A percentile compares a stretch with the other conserved stretches of the same genome.
Conservation (phyloP, 2,329 filamentous ascomycete genomes). For the Colletotrichum liaoningense region DNA sequence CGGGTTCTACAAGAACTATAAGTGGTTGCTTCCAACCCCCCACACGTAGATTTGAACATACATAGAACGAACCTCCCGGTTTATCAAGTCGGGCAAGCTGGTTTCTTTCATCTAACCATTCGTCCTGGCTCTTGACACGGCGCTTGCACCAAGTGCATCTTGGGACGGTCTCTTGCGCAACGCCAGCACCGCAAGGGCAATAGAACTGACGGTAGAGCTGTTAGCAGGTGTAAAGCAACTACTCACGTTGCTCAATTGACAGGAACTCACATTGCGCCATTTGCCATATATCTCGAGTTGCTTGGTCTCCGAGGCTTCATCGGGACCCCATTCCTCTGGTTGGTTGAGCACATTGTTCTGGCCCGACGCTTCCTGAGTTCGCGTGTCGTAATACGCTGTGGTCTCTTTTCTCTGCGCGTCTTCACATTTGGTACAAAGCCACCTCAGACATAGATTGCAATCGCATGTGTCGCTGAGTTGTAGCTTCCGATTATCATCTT, state of each 20-base stretch:
- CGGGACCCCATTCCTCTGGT: neutral
- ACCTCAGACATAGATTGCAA: slow-evolving; percentile 29
- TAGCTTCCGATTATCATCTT: slow-evolving; percentile 4
- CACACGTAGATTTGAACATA: neutral
- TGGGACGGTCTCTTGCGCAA: slow-evolving; percentile 9
- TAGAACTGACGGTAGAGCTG: slow-evolving; percentile 12
- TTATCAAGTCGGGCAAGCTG: neutral
- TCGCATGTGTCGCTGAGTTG: slow-evolving; percentile 29
- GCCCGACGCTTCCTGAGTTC: slow-evolving; percentile 11
- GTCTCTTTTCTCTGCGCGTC: neutral
- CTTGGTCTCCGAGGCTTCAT: neutral
- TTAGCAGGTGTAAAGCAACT: neutral
- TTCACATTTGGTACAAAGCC: slow-evolving; percentile 25
- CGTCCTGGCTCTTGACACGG: slow-evolving; percentile 21
- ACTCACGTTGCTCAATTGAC: neutral
- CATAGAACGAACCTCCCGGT: neutral
- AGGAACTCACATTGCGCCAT: neutral
- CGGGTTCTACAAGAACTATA: neutral
- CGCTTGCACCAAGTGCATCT: slow-evolving; percentile 35
- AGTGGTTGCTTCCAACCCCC: neutral
- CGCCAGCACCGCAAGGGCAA: slow-evolving; percentile 22
- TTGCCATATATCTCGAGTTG: neutral
- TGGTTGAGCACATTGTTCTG: neutral
- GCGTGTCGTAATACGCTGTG: neutral
- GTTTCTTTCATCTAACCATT: slow-evolving; percentile 16